phyloP scores from a whole-genome alignment of 2,329 filamentous ascomycete genomes.

The Botrytis fabae region DNA sequence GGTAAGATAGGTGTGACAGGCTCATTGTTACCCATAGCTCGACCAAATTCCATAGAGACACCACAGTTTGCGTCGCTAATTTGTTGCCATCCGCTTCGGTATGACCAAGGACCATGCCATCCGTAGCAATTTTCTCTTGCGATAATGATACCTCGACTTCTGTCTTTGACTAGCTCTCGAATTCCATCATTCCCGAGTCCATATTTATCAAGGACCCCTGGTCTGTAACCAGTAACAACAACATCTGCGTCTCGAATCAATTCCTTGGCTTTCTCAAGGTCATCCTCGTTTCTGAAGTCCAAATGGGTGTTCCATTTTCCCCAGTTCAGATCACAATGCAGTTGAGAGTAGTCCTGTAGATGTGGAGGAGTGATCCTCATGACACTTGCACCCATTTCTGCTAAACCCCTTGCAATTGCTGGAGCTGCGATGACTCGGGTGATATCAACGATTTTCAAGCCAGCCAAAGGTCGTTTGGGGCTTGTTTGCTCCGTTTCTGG shows the following conservation, averaged over 20 bases:
- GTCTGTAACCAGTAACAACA: conserved; percentile 55
- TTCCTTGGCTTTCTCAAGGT: conserved; percentile 44
- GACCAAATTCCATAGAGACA: conserved; percentile 49
- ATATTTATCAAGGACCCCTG: conserved; percentile 46
- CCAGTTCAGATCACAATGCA: conserved; percentile 42
- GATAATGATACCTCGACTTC: conserved; percentile 30
- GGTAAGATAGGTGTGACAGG: conserved; percentile 48
- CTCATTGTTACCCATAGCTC: conserved; percentile 49
- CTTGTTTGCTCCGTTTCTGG: background rate
- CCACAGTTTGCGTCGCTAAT: conserved; percentile 44
- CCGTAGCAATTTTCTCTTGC: conserved; percentile 50
- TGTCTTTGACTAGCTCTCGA: conserved; percentile 33
- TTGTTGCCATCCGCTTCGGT: conserved; percentile 53
- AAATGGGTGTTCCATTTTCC: conserved; percentile 51
- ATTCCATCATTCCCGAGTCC: conserved; percentile 46
- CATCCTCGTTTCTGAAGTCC: conserved; percentile 48
- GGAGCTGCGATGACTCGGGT: conserved; percentile 49
- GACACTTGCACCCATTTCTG: conserved; percentile 49
- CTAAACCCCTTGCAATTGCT: conserved; percentile 45
- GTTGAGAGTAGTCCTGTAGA: conserved; percentile 44
- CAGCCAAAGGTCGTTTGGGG: conserved; percentile 27
- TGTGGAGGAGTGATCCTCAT: conserved; percentile 48
- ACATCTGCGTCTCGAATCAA: conserved; percentile 53
- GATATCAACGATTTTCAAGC: conserved; percentile 44
- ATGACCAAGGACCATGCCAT: conserved; percentile 47